A percentile compares a stretch with the other conserved stretches of the same genome.
Evolutionary conservation across 23 red algal genomes (phyloP).

Genomic region (Cyanidium caldarium): DNA sequence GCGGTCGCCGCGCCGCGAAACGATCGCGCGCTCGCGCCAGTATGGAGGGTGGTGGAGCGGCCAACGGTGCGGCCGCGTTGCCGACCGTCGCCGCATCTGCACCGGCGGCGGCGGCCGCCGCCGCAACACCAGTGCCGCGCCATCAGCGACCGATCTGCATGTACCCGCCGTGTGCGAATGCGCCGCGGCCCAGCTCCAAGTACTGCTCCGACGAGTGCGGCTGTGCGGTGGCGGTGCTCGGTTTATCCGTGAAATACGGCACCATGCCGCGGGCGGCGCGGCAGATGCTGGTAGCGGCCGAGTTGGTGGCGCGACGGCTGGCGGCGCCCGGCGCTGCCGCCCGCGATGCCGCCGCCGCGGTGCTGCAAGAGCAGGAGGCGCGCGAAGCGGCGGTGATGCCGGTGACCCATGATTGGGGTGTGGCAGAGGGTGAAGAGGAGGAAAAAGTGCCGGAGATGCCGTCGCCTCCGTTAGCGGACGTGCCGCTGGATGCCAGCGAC

Average conservation of each 20-base stretch:
- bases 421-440: too few species aligned
- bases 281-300: background rate
- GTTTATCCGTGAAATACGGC: background rate
- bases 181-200: background rate
- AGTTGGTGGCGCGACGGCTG: background rate
- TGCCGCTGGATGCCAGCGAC: too few species aligned
- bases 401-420: too few species aligned
- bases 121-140: too few species aligned
- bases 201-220: constrained; percentile 6
- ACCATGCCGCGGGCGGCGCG: background rate
- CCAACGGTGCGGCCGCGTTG: too few species aligned
- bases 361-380: background rate
- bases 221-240: background rate
- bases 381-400: background rate
- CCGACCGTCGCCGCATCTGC: too few species aligned
- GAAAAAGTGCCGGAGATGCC: too few species aligned
- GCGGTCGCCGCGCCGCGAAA: too few species aligned
- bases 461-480: too few species aligned
- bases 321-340: background rate
- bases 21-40: too few species aligned
- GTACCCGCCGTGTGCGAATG: background rate
- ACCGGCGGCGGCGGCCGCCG: too few species aligned
- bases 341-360: background rate
- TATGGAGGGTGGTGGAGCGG: too few species aligned
- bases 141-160: background rate